Evolutionary conservation across 2,329 filamentous ascomycete species (phyloP).

Genomic region (Cladophialophora bantiana): DNA sequence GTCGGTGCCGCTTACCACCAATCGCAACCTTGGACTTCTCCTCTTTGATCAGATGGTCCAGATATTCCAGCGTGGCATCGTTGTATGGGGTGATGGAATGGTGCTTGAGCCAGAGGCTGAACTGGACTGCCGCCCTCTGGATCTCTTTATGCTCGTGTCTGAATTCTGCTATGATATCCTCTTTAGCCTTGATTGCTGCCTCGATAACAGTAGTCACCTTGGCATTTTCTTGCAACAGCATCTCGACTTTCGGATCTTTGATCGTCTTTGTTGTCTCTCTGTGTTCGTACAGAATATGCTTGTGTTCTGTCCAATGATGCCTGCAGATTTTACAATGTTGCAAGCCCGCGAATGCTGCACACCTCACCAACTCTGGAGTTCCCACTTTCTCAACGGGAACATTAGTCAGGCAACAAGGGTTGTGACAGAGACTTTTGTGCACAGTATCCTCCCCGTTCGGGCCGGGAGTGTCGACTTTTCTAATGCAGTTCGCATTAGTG

Average conservation of each 20-base stretch:
- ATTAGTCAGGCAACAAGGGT: slow-evolving; percentile 42
- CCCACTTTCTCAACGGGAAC: slow-evolving; percentile 42
- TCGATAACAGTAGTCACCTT: slow-evolving; percentile 41
- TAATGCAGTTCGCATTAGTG: slow-evolving; percentile 42
- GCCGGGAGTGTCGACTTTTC: slow-evolving; percentile 41
- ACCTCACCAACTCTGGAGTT: slow-evolving; percentile 42
- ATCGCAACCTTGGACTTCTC: slow-evolving; percentile 46
- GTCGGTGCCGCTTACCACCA: slow-evolving; percentile 40
- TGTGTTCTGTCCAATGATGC: slow-evolving; percentile 49
- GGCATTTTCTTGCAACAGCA: slow-evolving; percentile 40
- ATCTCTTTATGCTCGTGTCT: slow-evolving; percentile 46
- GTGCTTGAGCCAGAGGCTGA: slow-evolving; percentile 50
- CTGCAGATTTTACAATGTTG: slow-evolving; percentile 42
- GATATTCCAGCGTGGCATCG: slow-evolving; percentile 51
- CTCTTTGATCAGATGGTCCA: slow-evolving; percentile 50
- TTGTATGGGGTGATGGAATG: slow-evolving; percentile 52
- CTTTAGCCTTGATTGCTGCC: slow-evolving; percentile 39
- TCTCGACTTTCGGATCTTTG: slow-evolving; percentile 41
- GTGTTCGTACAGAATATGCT: slow-evolving; percentile 47
- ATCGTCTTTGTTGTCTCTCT: slow-evolving; percentile 39
- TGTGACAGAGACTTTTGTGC: slow-evolving; percentile 47
- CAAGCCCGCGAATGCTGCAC: slow-evolving; percentile 41
- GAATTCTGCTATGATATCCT: slow-evolving; percentile 43
- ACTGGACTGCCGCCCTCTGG: slow-evolving; percentile 47
- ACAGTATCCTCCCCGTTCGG: slow-evolving; percentile 36